Percentiles rank a stretch among this genome's conserved stretches.
Evolutionary conservation across 768 basidiomycete genomes (phyloP).

Genomic region (Leccinum disarticulatum): DNA sequence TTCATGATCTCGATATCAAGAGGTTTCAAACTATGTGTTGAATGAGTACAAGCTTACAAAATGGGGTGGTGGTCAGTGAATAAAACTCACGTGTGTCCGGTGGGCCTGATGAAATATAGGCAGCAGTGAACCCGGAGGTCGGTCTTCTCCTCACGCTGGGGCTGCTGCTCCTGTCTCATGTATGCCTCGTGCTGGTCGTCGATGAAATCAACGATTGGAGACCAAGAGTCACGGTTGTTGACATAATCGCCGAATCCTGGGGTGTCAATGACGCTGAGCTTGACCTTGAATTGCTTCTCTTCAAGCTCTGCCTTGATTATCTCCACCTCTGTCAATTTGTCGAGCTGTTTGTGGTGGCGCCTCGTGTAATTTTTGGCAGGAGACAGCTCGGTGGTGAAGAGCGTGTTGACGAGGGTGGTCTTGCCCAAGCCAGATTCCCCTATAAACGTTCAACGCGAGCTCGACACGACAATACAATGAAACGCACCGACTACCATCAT

Average conservation of each 20-base stretch:
- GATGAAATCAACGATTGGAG: conserved; percentile 97
- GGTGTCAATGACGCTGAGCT: conserved; percentile 97
- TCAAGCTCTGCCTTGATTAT: conserved; percentile 99
- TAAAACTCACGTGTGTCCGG: conserved; percentile 86
- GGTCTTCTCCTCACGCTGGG: conserved; percentile 90
- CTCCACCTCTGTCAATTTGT: conserved; percentile 98
- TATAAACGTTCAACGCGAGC: conserved; percentile 29
- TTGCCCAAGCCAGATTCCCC: conserved; percentile 98
- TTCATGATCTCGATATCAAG: conserved; percentile 99
- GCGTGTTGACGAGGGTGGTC: conserved; percentile 97
- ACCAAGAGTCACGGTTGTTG: conserved; percentile 99
- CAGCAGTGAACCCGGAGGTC: conserved; percentile 97
- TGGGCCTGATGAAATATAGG: conserved; percentile 94
- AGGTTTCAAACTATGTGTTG: conserved; percentile 70
- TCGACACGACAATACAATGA: not conserved
- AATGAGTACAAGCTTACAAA: conserved; percentile 5
- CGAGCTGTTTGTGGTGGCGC: conserved; percentile 93
- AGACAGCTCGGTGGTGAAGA: conserved; percentile 97
- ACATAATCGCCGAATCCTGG: conserved; percentile 99
- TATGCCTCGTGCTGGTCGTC: conserved; percentile 95
- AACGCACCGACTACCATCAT: conserved; percentile 94
- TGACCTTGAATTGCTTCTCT: conserved; percentile 99
- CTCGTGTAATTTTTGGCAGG: conserved; percentile 85
- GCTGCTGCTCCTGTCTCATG: conserved; percentile 99
- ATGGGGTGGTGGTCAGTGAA: not conserved